phyloP scores from a whole-genome alignment of 495 filamentous ascomycete genomes.

The Neurospora hispaniola region DNA sequence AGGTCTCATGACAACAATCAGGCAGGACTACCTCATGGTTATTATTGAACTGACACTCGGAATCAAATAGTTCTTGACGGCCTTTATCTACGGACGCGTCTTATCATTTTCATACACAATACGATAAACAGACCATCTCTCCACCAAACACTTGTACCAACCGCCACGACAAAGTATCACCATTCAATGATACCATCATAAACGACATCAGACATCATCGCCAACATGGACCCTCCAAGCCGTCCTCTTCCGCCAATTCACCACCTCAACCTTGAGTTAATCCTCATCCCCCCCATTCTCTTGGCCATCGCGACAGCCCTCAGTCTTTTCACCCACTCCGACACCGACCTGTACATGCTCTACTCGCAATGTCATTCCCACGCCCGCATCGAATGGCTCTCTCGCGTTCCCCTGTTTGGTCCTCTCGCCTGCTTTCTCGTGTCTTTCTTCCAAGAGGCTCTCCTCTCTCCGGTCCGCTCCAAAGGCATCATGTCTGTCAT shows the following conservation, averaged over 20 bases:
- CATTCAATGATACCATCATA: background rate
- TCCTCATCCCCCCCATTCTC: conserved; percentile 23
- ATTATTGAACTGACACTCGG: background rate
- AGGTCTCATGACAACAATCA: background rate
- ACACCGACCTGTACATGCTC: conserved; percentile 29
- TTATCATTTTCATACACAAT: background rate
- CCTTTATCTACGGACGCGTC: background rate
- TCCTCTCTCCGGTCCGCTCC: conserved; percentile 14
- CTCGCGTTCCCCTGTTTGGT: conserved; percentile 24
- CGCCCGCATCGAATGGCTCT: conserved; percentile 23
- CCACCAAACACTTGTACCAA: background rate
- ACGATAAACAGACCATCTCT: background rate
- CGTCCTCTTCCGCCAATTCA: conserved; percentile 17
- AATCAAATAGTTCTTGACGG: background rate
- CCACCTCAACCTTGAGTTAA: conserved; percentile 14
- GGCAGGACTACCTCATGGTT: background rate
- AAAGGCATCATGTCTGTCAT: conserved; percentile 16
- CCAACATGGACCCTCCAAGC: conserved; percentile 11
- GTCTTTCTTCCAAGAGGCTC: conserved; percentile 25
- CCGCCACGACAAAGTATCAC: background rate
- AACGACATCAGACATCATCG: background rate
- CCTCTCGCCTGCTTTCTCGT: conserved; percentile 30
- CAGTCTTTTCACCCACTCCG: conserved; percentile 20
- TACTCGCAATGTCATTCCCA: conserved; percentile 33
- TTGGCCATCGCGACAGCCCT: conserved; percentile 19